Evolutionary conservation across 2,329 filamentous ascomycete genomes (phyloP).

Genomic region (Alternaria longipes): DNA sequence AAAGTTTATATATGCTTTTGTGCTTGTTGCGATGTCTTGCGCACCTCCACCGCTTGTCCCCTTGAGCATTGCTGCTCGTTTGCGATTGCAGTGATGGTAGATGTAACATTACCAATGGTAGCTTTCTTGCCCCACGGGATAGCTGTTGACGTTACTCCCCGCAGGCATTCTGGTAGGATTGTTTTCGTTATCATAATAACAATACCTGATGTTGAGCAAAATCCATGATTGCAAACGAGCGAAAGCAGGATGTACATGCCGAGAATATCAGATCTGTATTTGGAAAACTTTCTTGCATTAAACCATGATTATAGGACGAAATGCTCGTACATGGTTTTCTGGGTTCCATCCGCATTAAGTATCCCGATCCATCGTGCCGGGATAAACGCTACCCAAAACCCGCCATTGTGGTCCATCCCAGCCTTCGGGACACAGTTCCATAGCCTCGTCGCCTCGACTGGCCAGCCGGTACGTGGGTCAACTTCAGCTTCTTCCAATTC

Average conservation of each 20-base stretch:
- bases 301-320: conserved; percentile 8
- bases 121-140: not conserved
- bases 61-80: not conserved
- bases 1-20: not conserved
- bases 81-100: not conserved
- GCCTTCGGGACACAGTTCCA: conserved; percentile 28
- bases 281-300: not conserved
- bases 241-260: not conserved
- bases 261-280: not conserved
- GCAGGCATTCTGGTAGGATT: not conserved
- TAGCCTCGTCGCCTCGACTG: conserved; percentile 22
- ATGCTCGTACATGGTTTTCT: conserved; percentile 21
- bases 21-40: not conserved
- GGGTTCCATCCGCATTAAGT: conserved; percentile 10
- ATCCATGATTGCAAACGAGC: not conserved
- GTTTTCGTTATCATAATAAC: not conserved
- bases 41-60: not conserved
- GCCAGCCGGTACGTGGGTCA: conserved; percentile 31
- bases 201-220: not conserved
- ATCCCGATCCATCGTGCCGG: conserved; percentile 4
- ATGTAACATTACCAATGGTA: not conserved
- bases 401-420: conserved; percentile 26
- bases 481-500: conserved; percentile 34
- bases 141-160: not conserved
- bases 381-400: conserved; percentile 24